Percentiles rank a stretch among this genome's conserved stretches.
phyloP scores from a whole-genome alignment of 345 rosid species.

The Xanthoceras sorbifolium region DNA sequence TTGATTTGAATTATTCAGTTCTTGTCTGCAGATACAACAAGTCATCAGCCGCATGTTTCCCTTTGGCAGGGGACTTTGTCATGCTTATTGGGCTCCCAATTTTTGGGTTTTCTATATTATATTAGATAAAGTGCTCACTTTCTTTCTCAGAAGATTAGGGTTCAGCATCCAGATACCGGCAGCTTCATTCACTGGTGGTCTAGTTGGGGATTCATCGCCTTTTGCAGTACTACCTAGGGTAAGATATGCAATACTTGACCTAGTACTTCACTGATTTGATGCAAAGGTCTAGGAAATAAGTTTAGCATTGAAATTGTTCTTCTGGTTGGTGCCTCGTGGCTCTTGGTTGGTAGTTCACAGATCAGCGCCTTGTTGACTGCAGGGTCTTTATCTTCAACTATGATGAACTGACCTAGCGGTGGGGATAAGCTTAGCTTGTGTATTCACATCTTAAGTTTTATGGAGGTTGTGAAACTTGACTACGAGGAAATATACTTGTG shows the following conservation, averaged over 20 bases:
- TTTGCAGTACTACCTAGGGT: conserved; percentile 85
- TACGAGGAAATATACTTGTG: background rate
- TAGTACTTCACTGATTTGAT: background rate
- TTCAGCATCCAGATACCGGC: conserved; percentile 50
- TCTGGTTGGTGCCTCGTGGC: too few relatives aligned
- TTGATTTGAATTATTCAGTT: conserved; percentile 7
- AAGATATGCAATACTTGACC: background rate
- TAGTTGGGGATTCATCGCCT: conserved; percentile 79
- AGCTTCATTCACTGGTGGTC: conserved; percentile 89
- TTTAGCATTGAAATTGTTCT: background rate
- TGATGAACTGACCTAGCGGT: background rate
- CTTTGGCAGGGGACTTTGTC: conserved; percentile 96
- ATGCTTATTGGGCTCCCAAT: conserved; percentile 98
- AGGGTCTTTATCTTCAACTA: too few relatives aligned
- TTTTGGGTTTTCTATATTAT: conserved; percentile 92
- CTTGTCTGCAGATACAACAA: conserved; percentile 68
- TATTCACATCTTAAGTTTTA: too few relatives aligned
- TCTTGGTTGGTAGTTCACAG: background rate
- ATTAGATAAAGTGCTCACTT: conserved; percentile 70
- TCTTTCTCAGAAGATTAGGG: conserved; percentile 58
- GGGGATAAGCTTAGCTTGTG: too few relatives aligned
- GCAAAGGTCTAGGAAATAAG: background rate
- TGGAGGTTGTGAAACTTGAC: background rate
- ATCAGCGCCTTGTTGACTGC: background rate
- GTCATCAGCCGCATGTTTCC: conserved; percentile 87